These are phyloP conservation scores for Solanum corneliomulleri DNA, from an alignment of 257 asterid genomes.

Conservation along the genomic window DNA sequence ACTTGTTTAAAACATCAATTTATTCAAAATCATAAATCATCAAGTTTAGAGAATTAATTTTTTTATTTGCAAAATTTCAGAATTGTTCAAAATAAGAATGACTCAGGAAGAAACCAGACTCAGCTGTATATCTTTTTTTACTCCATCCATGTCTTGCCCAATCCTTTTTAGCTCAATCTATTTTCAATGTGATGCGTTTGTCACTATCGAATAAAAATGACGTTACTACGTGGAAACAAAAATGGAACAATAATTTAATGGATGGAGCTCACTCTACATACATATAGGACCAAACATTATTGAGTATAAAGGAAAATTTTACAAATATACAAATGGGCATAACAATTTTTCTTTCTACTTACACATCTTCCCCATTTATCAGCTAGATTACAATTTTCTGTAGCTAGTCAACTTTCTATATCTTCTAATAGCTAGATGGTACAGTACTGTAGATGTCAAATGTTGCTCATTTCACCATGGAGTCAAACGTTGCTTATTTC, in stretches of 20 bases:
- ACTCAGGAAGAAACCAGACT: background rate
- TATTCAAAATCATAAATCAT: background rate
- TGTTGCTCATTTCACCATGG: conserved; percentile 11
- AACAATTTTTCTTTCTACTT: background rate
- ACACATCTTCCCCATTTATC: background rate
- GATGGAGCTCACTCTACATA: background rate
- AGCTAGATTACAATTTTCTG: background rate
- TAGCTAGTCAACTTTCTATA: background rate
- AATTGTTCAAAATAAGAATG: background rate
- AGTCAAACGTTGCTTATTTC: conserved; percentile 5
- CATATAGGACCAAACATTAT: background rate
- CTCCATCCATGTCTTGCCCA: background rate
- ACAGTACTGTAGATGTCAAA: background rate
- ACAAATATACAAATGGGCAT: background rate
- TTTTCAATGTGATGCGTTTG: background rate
- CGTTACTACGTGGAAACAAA: background rate
- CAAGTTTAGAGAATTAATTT: background rate
- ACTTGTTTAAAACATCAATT: background rate
- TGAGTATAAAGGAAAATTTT: background rate
- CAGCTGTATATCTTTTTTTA: background rate
- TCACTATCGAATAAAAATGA: background rate
- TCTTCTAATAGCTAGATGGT: background rate
- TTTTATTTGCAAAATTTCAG: background rate
- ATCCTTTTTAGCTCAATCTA: background rate
- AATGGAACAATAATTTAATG: background rate